A percentile compares a stretch with the other conserved stretches of the same genome.
Conservation (phyloP, 352 stramenopile species). For the Blastocystis sp. region DNA sequence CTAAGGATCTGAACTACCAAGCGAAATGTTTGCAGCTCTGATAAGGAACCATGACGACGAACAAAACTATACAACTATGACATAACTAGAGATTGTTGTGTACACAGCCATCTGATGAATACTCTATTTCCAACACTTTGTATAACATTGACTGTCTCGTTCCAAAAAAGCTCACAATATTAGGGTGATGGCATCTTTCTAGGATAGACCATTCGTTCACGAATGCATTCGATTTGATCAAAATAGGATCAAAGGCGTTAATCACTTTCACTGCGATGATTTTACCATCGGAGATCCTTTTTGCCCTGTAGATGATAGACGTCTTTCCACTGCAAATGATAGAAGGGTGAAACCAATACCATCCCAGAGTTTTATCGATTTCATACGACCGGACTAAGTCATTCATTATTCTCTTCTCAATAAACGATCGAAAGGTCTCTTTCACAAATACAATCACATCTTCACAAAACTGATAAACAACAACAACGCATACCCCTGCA, state of each 20-base stretch:
- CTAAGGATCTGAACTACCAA: neutral
- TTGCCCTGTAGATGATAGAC: neutral
- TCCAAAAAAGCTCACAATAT: neutral
- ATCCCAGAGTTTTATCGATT: neutral
- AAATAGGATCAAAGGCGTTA: neutral
- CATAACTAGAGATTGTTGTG: neutral
- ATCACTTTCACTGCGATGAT: conserved; percentile 11
- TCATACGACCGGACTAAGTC: neutral
- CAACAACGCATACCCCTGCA: neutral
- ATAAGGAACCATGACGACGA: neutral
- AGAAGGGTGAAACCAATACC: neutral
- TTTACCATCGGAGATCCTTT: neutral
- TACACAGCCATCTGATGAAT: neutral
- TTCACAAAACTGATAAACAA: neutral
- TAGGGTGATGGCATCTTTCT: neutral
- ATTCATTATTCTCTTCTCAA: neutral
- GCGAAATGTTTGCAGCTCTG: neutral
- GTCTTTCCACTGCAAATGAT: conserved; percentile 13
- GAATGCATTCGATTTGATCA: conserved; percentile 3
- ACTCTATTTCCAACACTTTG: neutral
- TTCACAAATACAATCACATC: neutral
- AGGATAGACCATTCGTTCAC: neutral
- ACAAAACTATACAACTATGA: conserved; percentile 6
- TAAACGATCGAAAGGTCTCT: neutral
- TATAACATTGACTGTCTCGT: neutral